These are phyloP conservation scores for Cercospora beticola DNA, from an alignment of 2,329 filamentous ascomycete species.

Conservation along the genomic window DNA sequence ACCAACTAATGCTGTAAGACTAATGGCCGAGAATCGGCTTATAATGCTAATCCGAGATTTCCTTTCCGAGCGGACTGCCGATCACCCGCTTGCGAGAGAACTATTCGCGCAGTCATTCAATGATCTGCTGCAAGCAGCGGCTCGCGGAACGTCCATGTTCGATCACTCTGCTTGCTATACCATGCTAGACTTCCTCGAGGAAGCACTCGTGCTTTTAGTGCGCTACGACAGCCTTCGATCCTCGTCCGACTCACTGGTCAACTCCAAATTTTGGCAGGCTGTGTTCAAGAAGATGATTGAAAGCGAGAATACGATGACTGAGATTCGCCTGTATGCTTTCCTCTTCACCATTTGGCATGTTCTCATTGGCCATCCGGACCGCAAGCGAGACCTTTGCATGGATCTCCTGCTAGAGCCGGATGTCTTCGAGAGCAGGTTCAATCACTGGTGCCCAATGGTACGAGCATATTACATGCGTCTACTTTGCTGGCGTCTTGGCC, in stretches of 20 bases:
- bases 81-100: conserved; percentile 57
- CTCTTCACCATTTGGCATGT: conserved; percentile 78
- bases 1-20: conserved; percentile 68
- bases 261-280: conserved; percentile 83
- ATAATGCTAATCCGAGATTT: conserved; percentile 81
- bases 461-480: conserved; percentile 89
- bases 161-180: conserved; percentile 83
- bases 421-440: conserved; percentile 79
- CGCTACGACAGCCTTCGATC: conserved; percentile 56
- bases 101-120: conserved; percentile 77
- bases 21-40: conserved; percentile 86
- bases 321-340: conserved; percentile 80
- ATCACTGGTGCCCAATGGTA: conserved; percentile 95
- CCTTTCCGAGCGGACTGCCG: conserved; percentile 61
- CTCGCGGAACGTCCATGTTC: conserved; percentile 73
- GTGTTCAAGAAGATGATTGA: conserved; percentile 76
- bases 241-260: conserved; percentile 54
- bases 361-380: conserved; percentile 62
- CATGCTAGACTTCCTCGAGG: conserved; percentile 87
- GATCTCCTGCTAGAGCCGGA: conserved; percentile 73
- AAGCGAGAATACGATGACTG: conserved; percentile 85
- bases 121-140: conserved; percentile 68
- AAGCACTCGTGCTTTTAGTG: conserved; percentile 67
- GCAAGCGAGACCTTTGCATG: conserved; percentile 69
- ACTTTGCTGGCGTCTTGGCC: conserved; percentile 82